phyloP scores from a whole-genome alignment of 495 filamentous ascomycete species.

The Neurospora cerealis region DNA sequence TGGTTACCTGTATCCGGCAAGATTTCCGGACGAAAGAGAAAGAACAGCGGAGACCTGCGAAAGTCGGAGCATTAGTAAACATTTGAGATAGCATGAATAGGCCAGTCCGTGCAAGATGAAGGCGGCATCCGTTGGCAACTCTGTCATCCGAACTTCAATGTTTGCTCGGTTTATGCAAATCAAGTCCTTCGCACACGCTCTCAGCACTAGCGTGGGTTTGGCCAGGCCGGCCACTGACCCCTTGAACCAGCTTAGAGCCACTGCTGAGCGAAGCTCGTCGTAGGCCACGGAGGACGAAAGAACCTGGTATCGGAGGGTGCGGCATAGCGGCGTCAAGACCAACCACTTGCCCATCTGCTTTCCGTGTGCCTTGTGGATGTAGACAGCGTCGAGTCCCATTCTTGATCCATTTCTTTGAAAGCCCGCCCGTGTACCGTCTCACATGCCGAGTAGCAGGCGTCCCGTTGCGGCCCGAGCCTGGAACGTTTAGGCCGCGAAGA shows the following conservation, averaged over 20 bases:
- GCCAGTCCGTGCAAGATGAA: background rate
- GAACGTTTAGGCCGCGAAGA: background rate
- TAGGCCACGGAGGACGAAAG: background rate
- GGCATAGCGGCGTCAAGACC: background rate
- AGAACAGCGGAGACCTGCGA: background rate
- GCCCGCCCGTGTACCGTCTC: background rate
- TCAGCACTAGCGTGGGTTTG: background rate
- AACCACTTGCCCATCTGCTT: background rate
- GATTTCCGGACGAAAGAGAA: background rate
- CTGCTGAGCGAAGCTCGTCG: background rate
- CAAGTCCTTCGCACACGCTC: background rate
- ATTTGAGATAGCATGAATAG: background rate
- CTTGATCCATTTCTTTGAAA: background rate
- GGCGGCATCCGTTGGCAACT: background rate
- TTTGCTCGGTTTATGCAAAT: background rate
- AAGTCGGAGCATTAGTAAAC: background rate
- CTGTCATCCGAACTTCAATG: background rate
- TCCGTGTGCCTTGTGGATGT: background rate
- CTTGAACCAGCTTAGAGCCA: background rate
- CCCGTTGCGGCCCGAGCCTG: background rate
- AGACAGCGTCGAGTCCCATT: background rate
- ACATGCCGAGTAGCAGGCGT: background rate
- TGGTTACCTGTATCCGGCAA: background rate
- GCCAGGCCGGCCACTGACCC: background rate
- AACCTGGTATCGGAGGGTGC: background rate